These are phyloP conservation scores for Flaveria floridana DNA, from an alignment of 140 eudicot genomes.

Conservation along the genomic window DNA sequence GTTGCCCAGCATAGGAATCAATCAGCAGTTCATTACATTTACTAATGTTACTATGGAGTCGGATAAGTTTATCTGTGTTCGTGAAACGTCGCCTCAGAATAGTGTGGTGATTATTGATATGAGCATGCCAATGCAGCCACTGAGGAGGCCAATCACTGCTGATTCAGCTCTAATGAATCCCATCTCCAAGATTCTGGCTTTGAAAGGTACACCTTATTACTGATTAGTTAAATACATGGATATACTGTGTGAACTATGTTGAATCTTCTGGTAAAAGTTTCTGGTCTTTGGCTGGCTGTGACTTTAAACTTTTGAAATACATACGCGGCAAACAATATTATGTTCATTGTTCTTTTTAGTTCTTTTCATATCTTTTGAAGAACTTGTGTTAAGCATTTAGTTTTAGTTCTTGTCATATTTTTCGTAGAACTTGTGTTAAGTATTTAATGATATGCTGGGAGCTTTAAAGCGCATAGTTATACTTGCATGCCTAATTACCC, in stretches of 20 bases:
- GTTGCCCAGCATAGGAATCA: slow-evolving; percentile 87
- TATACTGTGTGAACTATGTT: slow-evolving; percentile 9
- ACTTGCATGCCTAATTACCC: too few relatives aligned
- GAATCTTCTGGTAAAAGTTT: neutral
- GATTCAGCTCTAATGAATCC: slow-evolving; percentile 96
- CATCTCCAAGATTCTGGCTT: slow-evolving; percentile 64
- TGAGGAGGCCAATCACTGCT: slow-evolving; percentile 90
- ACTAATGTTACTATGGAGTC: slow-evolving; percentile 97
- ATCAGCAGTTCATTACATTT: slow-evolving; percentile 82
- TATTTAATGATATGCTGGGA: slow-evolving; percentile 9
- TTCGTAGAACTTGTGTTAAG: neutral
- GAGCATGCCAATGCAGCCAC: slow-evolving; percentile 88
- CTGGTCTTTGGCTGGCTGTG: neutral
- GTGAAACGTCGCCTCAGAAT: slow-evolving; percentile 91
- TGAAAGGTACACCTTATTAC: slow-evolving; percentile 54
- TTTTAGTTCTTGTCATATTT: neutral
- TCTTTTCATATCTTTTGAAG: slow-evolving; percentile 10
- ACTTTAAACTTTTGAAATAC: slow-evolving; percentile 5
- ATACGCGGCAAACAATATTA: too few relatives aligned
- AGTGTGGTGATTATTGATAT: slow-evolving; percentile 87
- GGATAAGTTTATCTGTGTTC: slow-evolving; percentile 85
- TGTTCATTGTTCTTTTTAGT: neutral
- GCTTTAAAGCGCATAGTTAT: neutral
- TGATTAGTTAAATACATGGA: neutral
- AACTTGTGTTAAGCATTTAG: neutral